Percentiles rank a stretch among this genome's conserved stretches.
Evolutionary conservation across 306 rosid genomes (phyloP).

Genomic region (Trichosanthes truncata): DNA sequence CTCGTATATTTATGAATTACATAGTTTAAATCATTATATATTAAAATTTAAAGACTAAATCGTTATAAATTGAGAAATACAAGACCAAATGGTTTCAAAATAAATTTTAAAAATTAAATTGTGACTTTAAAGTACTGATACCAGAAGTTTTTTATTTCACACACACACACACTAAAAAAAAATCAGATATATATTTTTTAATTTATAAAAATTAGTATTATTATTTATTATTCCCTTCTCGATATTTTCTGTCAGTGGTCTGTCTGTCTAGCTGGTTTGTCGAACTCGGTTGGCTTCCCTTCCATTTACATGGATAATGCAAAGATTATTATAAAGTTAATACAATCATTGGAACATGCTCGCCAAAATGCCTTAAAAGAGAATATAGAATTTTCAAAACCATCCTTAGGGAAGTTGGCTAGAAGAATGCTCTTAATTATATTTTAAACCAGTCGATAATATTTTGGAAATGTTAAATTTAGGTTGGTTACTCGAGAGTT

Average conservation of each 20-base stretch:
- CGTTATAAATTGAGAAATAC: no score
- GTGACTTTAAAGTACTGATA: no score
- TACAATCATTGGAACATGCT: slow-evolving; percentile 11
- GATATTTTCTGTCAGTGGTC: slow-evolving; percentile 1
- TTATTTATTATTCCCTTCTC: background rate
- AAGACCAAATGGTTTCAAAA: no score
- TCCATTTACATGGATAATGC: background rate
- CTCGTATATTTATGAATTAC: no score
- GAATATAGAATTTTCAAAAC: background rate
- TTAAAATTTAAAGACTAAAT: no score
- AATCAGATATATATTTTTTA: background rate
- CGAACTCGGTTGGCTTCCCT: background rate
- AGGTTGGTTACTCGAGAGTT: no score
- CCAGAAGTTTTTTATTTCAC: no score
- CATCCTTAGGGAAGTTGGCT: background rate
- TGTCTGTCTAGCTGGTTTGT: slow-evolving; percentile 8
- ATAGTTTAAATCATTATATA: no score
- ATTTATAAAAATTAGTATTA: background rate
- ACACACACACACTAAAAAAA: no score
- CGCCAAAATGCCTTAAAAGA: background rate
- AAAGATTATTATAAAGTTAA: background rate
- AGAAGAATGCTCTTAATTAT: background rate
- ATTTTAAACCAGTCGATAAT: background rate
- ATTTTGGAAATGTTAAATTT: no score
- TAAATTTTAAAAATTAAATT: background rate